phyloP scores from a whole-genome alignment of 176 grass and related monocot species.

The Hyparrhenia diplandra region DNA sequence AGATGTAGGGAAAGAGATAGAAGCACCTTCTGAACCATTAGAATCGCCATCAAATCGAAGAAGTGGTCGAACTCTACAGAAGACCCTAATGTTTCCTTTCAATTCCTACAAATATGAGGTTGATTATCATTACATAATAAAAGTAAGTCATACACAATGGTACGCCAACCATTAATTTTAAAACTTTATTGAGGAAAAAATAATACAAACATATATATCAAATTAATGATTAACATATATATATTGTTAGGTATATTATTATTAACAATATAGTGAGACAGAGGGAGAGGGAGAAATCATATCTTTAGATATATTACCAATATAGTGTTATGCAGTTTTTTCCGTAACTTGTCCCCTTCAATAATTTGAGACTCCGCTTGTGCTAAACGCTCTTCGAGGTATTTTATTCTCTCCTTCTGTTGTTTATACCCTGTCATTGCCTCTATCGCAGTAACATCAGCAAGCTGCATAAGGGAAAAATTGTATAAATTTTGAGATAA shows the following conservation, averaged over 20 bases:
- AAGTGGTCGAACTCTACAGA: conserved; percentile 87
- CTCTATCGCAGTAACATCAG: conserved; percentile 66
- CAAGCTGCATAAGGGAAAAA: conserved; percentile 48
- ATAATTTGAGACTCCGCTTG: conserved; percentile 75
- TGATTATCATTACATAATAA: neutral
- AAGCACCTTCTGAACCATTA: conserved; percentile 33
- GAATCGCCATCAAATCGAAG: conserved; percentile 37
- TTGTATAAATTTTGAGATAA: neutral
- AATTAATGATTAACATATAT: neutral
- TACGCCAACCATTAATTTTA: neutral
- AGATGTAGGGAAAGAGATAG: conserved; percentile 80
- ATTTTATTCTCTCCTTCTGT: conserved; percentile 62
- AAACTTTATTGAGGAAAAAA: neutral
- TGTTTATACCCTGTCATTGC: conserved; percentile 63
- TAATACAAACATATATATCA: neutral
- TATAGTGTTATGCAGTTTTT: conserved; percentile 95
- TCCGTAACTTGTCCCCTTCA: conserved; percentile 80
- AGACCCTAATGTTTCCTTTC: conserved; percentile 96
- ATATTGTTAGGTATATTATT: no score
- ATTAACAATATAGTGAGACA: no score
- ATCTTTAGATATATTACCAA: conserved; percentile 40
- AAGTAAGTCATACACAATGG: neutral
- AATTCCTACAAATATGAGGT: conserved; percentile 59
- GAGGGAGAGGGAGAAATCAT: neutral
- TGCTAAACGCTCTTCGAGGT: conserved; percentile 63